These are phyloP conservation scores for Leccinum boreale DNA, from an alignment of 768 basidiomycete species.

Conservation along the genomic window DNA sequence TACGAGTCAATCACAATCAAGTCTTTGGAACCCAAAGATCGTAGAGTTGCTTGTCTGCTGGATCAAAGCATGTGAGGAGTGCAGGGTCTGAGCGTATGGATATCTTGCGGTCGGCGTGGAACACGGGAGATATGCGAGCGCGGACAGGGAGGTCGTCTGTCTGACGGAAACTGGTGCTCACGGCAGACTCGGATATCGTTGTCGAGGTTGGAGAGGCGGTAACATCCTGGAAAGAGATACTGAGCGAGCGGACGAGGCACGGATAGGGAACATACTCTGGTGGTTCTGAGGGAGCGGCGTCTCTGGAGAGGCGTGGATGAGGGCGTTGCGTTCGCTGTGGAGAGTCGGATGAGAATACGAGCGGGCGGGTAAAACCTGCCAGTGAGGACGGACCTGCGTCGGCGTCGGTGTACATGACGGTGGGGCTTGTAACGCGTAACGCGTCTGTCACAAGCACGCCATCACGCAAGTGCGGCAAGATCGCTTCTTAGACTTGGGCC, in stretches of 20 bases:
- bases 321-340: conserved; percentile 3
- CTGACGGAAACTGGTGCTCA: conserved; percentile 20
- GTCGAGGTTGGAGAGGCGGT: conserved; percentile 28
- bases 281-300: conserved; percentile 10
- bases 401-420: conserved; percentile 7
- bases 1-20: conserved; percentile 5
- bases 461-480: conserved; percentile 3
- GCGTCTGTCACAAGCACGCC: conserved; percentile 23
- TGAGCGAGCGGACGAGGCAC: neutral
- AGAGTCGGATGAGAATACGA: neutral
- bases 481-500: conserved; percentile 20
- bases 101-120: conserved; percentile 35
- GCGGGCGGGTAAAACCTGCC: neutral
- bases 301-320: conserved; percentile 13
- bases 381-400: conserved; percentile 8
- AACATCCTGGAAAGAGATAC: conserved; percentile 11
- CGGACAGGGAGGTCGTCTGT: conserved; percentile 18
- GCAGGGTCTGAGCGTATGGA: conserved; percentile 63
- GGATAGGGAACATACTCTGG: conserved; percentile 11
- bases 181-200: conserved; percentile 29
- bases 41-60: conserved; percentile 72
- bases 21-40: conserved; percentile 64
- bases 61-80: conserved; percentile 71
- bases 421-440: conserved; percentile 26
- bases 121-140: conserved; percentile 16